phyloP scores from a whole-genome alignment of 768 basidiomycete genomes.

The Pleurotus platypus region DNA sequence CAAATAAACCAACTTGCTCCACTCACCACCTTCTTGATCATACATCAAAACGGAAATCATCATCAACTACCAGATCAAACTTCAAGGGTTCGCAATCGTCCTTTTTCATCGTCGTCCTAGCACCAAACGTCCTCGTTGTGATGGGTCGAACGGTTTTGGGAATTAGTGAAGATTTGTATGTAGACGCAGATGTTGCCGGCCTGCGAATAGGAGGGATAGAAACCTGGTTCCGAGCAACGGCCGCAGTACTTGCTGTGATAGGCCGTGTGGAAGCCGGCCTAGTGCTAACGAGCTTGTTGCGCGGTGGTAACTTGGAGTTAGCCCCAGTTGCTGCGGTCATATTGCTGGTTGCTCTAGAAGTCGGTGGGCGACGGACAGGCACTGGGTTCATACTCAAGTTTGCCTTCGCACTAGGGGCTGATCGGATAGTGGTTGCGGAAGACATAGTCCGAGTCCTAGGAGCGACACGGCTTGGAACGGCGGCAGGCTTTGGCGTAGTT shows the following conservation, averaged over 20 bases:
- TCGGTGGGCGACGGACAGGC: neutral
- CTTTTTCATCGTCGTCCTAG: neutral
- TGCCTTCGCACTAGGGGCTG: neutral
- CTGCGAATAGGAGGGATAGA: neutral
- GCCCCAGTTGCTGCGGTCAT: neutral
- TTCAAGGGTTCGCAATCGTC: constrained; percentile 9
- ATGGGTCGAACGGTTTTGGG: neutral
- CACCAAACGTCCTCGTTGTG: neutral
- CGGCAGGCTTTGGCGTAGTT: neutral
- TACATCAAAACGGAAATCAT: constrained; percentile 23
- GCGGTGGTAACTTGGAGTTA: neutral
- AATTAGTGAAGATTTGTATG: neutral
- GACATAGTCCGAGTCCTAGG: neutral
- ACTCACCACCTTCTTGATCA: constrained; percentile 6
- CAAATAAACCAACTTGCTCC: neutral
- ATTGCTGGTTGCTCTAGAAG: neutral
- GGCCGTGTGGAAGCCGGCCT: neutral
- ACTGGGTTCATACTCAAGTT: neutral
- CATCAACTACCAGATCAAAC: constrained; percentile 10
- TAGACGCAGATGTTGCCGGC: constrained; percentile 8
- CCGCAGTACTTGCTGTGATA: neutral
- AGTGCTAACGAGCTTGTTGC: too few relatives aligned
- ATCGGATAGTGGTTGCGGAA: neutral
- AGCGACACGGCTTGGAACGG: neutral
- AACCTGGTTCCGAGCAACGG: neutral